A percentile compares a stretch with the other conserved stretches of the same genome.
phyloP scores from a whole-genome alignment of 345 rosid genomes.

The Populus deltoides region DNA sequence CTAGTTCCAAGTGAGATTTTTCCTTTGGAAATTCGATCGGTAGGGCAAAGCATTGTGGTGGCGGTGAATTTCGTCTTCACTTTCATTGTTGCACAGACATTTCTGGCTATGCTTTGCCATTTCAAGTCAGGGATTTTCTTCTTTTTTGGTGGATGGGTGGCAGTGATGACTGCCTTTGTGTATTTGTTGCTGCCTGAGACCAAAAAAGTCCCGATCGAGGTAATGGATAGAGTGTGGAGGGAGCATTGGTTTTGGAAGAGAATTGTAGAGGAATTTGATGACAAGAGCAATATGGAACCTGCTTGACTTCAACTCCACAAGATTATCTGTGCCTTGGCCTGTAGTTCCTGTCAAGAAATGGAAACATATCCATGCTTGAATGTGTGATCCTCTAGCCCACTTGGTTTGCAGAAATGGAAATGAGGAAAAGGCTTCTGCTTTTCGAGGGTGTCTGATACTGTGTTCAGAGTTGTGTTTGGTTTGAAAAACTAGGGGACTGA shows the following conservation, averaged over 20 bases:
- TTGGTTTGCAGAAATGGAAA: too few relatives aligned
- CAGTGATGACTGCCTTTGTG: conserved; percentile 42
- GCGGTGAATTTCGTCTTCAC: conserved; percentile 42
- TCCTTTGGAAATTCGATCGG: conserved; percentile 43
- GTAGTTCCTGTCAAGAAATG: neutral
- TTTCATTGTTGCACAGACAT: conserved; percentile 41
- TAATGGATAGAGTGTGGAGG: conserved; percentile 46
- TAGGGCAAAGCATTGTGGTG: conserved; percentile 46
- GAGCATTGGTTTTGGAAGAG: conserved; percentile 49
- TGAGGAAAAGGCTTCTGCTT: too few relatives aligned
- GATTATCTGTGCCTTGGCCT: neutral
- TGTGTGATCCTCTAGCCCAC: too few relatives aligned
- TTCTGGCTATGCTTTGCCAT: conserved; percentile 42
- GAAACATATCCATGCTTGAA: neutral
- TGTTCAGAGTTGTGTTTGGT: too few relatives aligned
- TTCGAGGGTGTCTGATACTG: too few relatives aligned
- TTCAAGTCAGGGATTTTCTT: conserved; percentile 47
- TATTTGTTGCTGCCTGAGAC: conserved; percentile 46
- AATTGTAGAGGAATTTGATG: conserved; percentile 22
- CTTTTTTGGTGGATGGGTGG: conserved; percentile 50
- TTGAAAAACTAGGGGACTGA: too few relatives aligned
- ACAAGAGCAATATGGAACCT: neutral
- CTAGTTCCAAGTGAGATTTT: conserved; percentile 50
- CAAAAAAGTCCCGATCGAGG: conserved; percentile 44
- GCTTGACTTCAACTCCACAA: neutral